Evolutionary conservation across 2,329 filamentous ascomycete species (phyloP).

Genomic region (Myrmaecium sp.): DNA sequence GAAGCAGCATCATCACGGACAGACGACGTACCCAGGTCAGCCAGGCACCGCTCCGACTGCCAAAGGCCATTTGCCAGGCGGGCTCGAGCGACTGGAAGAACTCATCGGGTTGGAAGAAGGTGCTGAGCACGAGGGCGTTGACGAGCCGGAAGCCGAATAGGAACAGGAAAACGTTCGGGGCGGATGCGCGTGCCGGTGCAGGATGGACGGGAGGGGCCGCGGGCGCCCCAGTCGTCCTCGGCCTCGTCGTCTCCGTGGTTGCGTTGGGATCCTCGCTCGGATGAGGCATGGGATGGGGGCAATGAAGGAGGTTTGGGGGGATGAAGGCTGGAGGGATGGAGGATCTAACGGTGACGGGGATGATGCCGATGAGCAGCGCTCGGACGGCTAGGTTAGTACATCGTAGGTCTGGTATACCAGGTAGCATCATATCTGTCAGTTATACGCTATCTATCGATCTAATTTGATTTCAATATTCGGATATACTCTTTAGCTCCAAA

Average conservation of each 20-base stretch:
- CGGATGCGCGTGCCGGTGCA: no score
- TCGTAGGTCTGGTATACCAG: no score
- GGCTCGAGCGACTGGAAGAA: conserved; percentile 94
- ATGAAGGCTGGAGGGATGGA: background rate
- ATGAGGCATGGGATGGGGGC: background rate
- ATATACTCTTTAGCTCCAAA: no score
- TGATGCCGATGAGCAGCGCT: background rate
- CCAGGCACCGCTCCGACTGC: conserved; percentile 62
- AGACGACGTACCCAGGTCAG: conserved; percentile 65
- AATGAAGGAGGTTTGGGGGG: background rate
- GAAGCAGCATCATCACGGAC: conserved; percentile 1
- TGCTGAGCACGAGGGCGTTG: conserved; percentile 63
- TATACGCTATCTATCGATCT: no score
- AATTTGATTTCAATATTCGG: no score
- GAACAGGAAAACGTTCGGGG: conserved; percentile 11
- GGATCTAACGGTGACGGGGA: background rate
- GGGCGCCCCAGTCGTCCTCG: no score
- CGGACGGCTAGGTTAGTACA: no score
- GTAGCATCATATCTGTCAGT: no score
- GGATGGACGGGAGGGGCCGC: no score
- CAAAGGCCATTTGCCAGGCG: conserved; percentile 80
- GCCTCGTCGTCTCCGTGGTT: no score
- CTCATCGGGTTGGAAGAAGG: conserved; percentile 97
- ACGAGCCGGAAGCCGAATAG: conserved; percentile 55
- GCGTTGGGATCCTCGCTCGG: no score